A percentile compares a stretch with the other conserved stretches of the same genome.
phyloP scores from a whole-genome alignment of 352 stramenopile genomes.

The Globisporangium spiculum region DNA sequence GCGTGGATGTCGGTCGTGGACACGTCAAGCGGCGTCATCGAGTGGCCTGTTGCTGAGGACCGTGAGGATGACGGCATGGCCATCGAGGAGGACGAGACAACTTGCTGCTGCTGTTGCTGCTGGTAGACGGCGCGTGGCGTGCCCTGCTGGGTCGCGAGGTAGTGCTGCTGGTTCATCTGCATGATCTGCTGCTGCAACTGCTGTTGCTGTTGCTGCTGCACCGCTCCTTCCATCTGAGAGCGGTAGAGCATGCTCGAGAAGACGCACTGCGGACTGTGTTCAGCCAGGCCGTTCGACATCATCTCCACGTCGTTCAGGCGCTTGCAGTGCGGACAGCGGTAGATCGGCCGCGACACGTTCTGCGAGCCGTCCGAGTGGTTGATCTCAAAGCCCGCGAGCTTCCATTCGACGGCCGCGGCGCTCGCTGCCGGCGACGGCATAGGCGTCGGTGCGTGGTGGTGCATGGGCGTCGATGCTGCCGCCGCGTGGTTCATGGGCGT shows the following conservation, averaged over 20 bases:
- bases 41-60: conserved; percentile 17
- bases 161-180: conserved; percentile 38
- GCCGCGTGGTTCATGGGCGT: conserved; percentile 12
- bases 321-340: conserved; percentile 68
- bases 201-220: conserved; percentile 24
- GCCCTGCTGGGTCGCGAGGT: conserved; percentile 18
- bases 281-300: conserved; percentile 49
- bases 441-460: conserved; percentile 14
- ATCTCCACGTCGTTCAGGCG: conserved; percentile 71
- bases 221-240: conserved; percentile 48
- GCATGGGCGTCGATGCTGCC: conserved; percentile 5
- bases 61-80: conserved; percentile 13
- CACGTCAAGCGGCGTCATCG: conserved; percentile 20
- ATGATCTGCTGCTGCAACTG: conserved; percentile 30
- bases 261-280: conserved; percentile 59
- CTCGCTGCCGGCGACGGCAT: conserved; percentile 16
- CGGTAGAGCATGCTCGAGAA: conserved; percentile 48
- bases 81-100: conserved; percentile 3
- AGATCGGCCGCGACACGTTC: conserved; percentile 70
- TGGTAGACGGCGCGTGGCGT: conserved; percentile 4
- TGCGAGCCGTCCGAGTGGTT: conserved; percentile 54
- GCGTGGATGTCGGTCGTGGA: conserved; percentile 7
- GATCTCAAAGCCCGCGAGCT: conserved; percentile 78
- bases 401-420: conserved; percentile 56
- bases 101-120: conserved; percentile 9